Conservation (phyloP, 768 basidiomycete species). For the Suillus luteus region DNA sequence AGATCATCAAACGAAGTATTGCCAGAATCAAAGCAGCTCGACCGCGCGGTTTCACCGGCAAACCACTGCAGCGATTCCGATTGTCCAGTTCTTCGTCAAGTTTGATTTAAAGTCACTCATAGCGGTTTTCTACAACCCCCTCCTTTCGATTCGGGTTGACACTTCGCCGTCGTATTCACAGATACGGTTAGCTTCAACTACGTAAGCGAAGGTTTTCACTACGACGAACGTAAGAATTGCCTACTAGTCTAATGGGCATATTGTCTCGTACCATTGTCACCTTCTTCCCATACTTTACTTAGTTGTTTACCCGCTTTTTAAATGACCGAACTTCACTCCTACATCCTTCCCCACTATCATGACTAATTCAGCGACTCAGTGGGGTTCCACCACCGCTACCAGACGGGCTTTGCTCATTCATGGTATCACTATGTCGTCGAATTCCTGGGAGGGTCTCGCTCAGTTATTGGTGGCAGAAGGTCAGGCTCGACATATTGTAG, state of each 20-base stretch:
- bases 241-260: neutral
- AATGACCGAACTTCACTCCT: neutral
- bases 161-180: neutral
- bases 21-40: neutral
- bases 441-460: conserved; percentile 13
- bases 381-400: conserved; percentile 8
- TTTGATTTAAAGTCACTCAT: neutral
- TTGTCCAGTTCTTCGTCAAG: neutral
- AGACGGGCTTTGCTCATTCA: conserved; percentile 17
- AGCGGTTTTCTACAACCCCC: neutral
- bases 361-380: conserved; percentile 9
- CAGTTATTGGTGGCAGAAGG: conserved; percentile 12
- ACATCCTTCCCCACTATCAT: neutral
- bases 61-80: neutral
- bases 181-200: neutral
- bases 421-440: conserved; percentile 12
- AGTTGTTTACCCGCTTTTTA: neutral
- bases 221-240: neutral
- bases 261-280: neutral
- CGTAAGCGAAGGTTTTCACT: neutral
- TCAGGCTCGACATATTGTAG: neutral
- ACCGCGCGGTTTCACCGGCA: neutral
- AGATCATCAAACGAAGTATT: neutral
- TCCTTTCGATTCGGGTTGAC: neutral
- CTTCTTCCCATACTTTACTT: neutral